Conservation (phyloP, 2,329 filamentous ascomycete species). For the Corinectria fuckeliana region DNA sequence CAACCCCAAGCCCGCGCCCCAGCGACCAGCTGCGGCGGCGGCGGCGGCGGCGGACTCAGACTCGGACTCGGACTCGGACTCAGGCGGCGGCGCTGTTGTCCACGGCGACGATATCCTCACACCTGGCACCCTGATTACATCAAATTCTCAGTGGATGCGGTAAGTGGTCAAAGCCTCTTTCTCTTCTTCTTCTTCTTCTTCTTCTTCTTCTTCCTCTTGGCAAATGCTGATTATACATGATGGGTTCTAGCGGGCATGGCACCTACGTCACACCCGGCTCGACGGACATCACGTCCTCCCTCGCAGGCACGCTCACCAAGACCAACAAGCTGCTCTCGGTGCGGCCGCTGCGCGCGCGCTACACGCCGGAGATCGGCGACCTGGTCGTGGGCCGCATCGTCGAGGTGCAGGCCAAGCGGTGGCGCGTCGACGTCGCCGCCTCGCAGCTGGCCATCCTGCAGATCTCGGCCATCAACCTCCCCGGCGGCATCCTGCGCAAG, state of each 20-base stretch:
- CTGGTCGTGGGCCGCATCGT: slow-evolving; percentile 92
- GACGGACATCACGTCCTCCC: slow-evolving; percentile 81
- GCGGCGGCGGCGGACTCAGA: slow-evolving; percentile 42
- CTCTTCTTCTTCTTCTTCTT: neutral
- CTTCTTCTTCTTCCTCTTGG: neutral
- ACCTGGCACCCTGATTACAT: slow-evolving; percentile 86
- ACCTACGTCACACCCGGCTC: slow-evolving; percentile 74
- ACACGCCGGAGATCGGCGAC: slow-evolving; percentile 95
- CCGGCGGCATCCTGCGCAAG: slow-evolving; percentile 88
- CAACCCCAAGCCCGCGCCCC: slow-evolving; percentile 46
- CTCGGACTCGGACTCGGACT: slow-evolving; percentile 50
- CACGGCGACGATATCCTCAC: slow-evolving; percentile 72
- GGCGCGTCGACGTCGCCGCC: slow-evolving; percentile 93
- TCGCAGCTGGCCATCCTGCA: slow-evolving; percentile 85
- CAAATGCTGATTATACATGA: slow-evolving; percentile 12
- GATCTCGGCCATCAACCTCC: slow-evolving; percentile 90
- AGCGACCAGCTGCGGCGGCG: slow-evolving; percentile 27
- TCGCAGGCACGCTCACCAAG: slow-evolving; percentile 87
- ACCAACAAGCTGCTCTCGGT: slow-evolving; percentile 98
- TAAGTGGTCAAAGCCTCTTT: too few relatives aligned
- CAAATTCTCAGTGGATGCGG: slow-evolving; percentile 97
- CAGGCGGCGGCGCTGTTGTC: slow-evolving; percentile 53
- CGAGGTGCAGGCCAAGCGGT: slow-evolving; percentile 90
- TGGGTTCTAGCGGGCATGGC: slow-evolving; percentile 76
- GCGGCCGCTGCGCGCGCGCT: slow-evolving; percentile 86